Conservation (phyloP, 164 flowering plant species). For the Aristolochia californica region DNA sequence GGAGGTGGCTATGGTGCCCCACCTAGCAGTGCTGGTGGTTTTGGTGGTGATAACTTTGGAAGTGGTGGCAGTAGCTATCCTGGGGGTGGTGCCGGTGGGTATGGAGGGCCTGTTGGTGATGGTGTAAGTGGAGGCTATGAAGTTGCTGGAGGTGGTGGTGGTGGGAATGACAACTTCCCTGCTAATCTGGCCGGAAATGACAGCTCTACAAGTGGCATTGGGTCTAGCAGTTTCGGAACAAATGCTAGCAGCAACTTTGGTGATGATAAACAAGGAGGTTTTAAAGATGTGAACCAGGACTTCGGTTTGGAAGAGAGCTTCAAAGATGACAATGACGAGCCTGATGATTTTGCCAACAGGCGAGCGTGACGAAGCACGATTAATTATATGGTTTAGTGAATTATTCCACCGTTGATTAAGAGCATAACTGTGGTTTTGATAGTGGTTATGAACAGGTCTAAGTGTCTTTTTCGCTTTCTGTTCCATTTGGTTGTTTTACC, state of each 20-base stretch:
- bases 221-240: background rate
- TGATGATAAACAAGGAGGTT: background rate
- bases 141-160: conserved; percentile 2
- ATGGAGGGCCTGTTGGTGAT: conserved; percentile 4
- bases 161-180: background rate
- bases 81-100: background rate
- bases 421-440: background rate
- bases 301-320: conserved; percentile 9
- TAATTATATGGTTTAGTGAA: background rate
- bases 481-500: background rate
- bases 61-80: background rate
- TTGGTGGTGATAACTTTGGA: too few relatives aligned
- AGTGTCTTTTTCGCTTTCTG: background rate
- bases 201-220: conserved; percentile 2
- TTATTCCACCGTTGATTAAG: background rate
- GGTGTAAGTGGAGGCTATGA: background rate
- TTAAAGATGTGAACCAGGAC: background rate
- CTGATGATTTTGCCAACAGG: conserved; percentile 31
- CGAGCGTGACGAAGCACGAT: conserved; percentile 12
- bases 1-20: conserved; percentile 2
- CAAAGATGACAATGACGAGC: conserved; percentile 31
- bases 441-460: background rate
- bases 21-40: background rate
- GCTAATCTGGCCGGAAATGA: background rate
- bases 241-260: conserved; percentile 5